Percentiles rank a stretch among this genome's conserved stretches.
phyloP scores from a whole-genome alignment of 2,329 filamentous ascomycete species.

The Xylariaceae sp. region DNA sequence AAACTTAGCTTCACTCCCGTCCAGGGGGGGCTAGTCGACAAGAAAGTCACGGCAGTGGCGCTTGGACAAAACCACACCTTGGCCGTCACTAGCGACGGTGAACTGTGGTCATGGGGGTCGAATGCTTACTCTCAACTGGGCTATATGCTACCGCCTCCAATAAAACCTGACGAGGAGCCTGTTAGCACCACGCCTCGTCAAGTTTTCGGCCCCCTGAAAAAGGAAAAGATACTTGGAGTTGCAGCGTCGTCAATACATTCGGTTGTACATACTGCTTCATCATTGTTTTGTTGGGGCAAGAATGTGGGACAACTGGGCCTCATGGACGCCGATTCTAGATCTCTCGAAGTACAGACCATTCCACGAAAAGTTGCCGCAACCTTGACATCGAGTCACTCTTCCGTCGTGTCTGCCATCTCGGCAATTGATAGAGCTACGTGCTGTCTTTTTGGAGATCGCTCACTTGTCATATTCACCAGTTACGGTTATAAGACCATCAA shows the following conservation, averaged over 20 bases:
- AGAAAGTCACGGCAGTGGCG: conserved; percentile 69
- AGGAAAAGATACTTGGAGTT: conserved; percentile 72
- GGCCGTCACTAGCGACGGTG: conserved; percentile 78
- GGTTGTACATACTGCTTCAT: conserved; percentile 73
- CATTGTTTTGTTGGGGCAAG: conserved; percentile 89
- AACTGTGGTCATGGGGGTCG: conserved; percentile 90
- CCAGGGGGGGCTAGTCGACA: conserved; percentile 68
- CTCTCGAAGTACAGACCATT: conserved; percentile 72
- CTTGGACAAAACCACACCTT: conserved; percentile 89
- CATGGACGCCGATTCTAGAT: conserved; percentile 91
- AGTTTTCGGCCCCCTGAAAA: conserved; percentile 86
- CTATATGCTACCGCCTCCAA: conserved; percentile 64
- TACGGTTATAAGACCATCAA: conserved; percentile 90
- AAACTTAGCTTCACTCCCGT: conserved; percentile 82
- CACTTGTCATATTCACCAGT: conserved; percentile 90
- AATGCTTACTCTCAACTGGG: conserved; percentile 83
- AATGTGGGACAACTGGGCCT: conserved; percentile 91
- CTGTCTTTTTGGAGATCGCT: conserved; percentile 76
- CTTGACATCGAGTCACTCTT: conserved; percentile 59
- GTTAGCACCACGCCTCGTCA: conserved; percentile 78
- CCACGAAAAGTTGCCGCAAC: conserved; percentile 87
- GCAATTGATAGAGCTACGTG: conserved; percentile 88
- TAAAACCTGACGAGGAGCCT: conserved; percentile 71
- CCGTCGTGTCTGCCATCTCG: conserved; percentile 66
- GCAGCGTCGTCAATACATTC: conserved; percentile 90